phyloP scores from a whole-genome alignment of 1,284 basidiomycete genomes.

The Wallemia ichthyophaga region DNA sequence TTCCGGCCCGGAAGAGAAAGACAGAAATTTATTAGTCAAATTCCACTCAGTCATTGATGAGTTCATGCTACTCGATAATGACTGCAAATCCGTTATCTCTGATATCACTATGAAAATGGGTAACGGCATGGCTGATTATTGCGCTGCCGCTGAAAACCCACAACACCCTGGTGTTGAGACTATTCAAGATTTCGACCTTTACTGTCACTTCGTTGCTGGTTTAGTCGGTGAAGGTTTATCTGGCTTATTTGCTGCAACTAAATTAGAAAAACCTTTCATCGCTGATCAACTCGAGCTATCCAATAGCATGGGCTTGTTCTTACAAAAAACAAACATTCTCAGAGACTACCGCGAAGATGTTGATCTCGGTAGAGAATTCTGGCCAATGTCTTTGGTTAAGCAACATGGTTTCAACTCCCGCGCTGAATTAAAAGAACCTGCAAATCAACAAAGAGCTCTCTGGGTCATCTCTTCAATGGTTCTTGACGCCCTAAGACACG shows the following conservation, averaged over 20 bases:
- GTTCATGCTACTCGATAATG: constrained; percentile 32
- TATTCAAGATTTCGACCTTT: constrained; percentile 67
- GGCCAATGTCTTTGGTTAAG: constrained; percentile 81
- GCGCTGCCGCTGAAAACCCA: constrained; percentile 35
- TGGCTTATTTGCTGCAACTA: constrained; percentile 58
- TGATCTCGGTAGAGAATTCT: constrained; percentile 62
- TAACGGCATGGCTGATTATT: constrained; percentile 80
- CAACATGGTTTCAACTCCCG: constrained; percentile 23
- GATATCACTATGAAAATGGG: constrained; percentile 68
- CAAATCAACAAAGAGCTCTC: constrained; percentile 30
- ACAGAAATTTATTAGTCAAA: constrained; percentile 56
- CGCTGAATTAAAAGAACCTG: constrained; percentile 27
- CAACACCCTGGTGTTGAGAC: constrained; percentile 37
- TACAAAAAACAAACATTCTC: constrained; percentile 97
- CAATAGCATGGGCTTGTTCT: constrained; percentile 83
- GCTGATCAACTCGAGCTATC: constrained; percentile 55
- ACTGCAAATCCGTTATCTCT: constrained; percentile 39
- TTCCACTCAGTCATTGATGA: constrained; percentile 64
- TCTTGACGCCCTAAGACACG: constrained; percentile 59
- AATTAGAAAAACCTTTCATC: constrained; percentile 50
- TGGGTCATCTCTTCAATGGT: constrained; percentile 69
- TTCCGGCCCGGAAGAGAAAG: constrained; percentile 64
- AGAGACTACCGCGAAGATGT: constrained; percentile 84
- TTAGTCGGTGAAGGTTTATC: constrained; percentile 91
- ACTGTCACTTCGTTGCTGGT: constrained; percentile 96